Base-by-base conservation (phyloP, 805 yeast genomes). In the Saccharomyces eubayanus region DNA sequence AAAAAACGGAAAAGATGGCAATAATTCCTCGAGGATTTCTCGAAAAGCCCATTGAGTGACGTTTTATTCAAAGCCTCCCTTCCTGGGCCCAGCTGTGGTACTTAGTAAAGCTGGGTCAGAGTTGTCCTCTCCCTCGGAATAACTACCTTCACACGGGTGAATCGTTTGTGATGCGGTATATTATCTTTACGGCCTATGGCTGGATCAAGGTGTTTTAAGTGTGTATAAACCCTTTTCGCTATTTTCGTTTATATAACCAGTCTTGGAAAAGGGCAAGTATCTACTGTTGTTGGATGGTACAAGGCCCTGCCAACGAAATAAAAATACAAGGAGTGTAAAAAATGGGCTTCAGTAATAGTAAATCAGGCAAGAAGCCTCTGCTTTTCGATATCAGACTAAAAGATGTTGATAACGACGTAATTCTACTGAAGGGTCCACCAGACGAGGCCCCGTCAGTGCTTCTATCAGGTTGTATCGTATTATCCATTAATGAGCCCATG, bases 351-450 rank as follows among this genome's bases (percentile, higher is more conserved):
- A 36, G 43, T 16, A 36, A 16, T 51, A 49, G 64, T 52, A 65
- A 62, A 41, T 46, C 65, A n/a, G 12, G 48, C 0, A 60, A 62
- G 43, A 66, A 70, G 48, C 72, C 68, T 6, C 55, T 77, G 11
- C 64, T 74, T 16, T 77, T 79, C 55, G 83, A 78, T 53, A 76
- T 79, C 43, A 75, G 95, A 51, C 69, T 89, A 40, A 77, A 81
- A 50, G 81, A 89, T 28, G 67, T 78, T 2, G 95, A 87, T 46
- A 84, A 83, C 57, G 94, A 89, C 63, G 92, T 91, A 9, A 70
- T 92, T 4, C 79, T 94, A 8, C 69, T 92, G 31, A 85, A 89
- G 60, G 99, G 99, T 1, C 64, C 85, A 0, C 82, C 85, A 5
- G 76, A 78, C 36, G 91, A 85, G 51, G 96, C 97, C 0, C 77